A percentile compares a stretch with the other conserved stretches of the same genome.
phyloP scores from a whole-genome alignment of 2,329 filamentous ascomycete genomes.

The Cordyceps farinosa region DNA sequence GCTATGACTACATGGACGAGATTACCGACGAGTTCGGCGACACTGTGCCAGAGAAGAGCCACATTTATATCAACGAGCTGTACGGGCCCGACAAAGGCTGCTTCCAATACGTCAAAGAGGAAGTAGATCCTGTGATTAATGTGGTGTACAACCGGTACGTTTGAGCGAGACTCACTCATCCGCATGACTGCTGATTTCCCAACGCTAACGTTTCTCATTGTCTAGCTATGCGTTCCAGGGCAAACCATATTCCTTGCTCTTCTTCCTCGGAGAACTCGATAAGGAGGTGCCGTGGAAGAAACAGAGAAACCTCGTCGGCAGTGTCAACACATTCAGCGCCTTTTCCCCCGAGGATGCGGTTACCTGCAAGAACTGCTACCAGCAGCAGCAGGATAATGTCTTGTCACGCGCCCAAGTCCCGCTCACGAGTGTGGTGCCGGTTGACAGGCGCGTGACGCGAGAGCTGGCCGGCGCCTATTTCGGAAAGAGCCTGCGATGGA shows the following conservation, averaged over 20 bases:
- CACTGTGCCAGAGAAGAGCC: background rate
- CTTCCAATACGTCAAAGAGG: background rate
- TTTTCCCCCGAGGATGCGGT: background rate
- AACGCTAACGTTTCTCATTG: background rate
- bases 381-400: background rate
- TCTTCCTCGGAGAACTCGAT: constrained; percentile 1
- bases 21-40: background rate
- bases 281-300: background rate
- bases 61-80: background rate
- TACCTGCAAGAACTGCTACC: background rate
- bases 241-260: background rate
- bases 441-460: background rate
- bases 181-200: background rate
- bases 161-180: background rate
- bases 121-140: background rate
- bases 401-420: constrained; percentile 5
- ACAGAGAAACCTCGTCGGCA: background rate
- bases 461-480: background rate
- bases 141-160: constrained; percentile 1
- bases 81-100: background rate
- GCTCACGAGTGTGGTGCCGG: background rate
- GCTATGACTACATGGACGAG: background rate
- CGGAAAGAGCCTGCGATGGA: background rate
- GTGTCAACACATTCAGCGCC: background rate
- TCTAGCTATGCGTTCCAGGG: background rate